Base-by-base conservation (phyloP, 352 stramenopile species). In the Globisporangium polare region DNA sequence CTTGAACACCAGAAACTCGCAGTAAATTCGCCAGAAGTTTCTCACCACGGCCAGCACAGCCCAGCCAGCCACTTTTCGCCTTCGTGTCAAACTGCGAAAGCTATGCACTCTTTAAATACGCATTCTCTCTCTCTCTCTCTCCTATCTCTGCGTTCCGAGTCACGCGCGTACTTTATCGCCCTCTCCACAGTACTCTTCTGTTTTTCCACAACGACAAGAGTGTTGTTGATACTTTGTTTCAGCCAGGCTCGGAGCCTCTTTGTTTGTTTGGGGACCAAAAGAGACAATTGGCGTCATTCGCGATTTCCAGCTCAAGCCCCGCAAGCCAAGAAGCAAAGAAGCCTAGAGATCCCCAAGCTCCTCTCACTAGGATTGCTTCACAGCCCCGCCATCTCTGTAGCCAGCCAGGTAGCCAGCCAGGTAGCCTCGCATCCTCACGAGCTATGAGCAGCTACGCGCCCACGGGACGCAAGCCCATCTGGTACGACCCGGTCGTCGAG, bases 401-500 rank as follows among this genome's bases (percentile, higher is more conserved):
- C 17, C 24, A 31, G 42, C 9, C 20, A 31, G 10, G 22, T n/a
- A 15, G 43, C 43, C 24, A 15, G n/a, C n/a, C 43, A 26, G 13
- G 3, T 12, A 10, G 4, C 22, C 37, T 26, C 27, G 18, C 22
- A 3, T 13, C 12, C 20, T 7, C 27, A 46, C 4, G 20, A n/a
- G n/a, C n/a, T n/a, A 64, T 64, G 58, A 64, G 33, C 58, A 51
- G n/a, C 49, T 53, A 51, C 37, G 33, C 37, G 18, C 26, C 43
- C 26, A 43, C 56, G 15, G 61, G 61, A 20, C 43, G 47, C n/a
- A 67, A 57, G 27, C 46, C 53, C 20, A 67, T 67, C 54, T 67
- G 61, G 61, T 65, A 53, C 42, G 51, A 65, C 60, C 60, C 60
- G 5, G 57, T 63, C 20, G 18, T 41, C 18, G 54, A 60, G 27